Evolutionary conservation across 2,329 filamentous ascomycete species (phyloP), one percentile per base, ranked within the genome.

Genomic region (Scytalidium sp.): DNA sequence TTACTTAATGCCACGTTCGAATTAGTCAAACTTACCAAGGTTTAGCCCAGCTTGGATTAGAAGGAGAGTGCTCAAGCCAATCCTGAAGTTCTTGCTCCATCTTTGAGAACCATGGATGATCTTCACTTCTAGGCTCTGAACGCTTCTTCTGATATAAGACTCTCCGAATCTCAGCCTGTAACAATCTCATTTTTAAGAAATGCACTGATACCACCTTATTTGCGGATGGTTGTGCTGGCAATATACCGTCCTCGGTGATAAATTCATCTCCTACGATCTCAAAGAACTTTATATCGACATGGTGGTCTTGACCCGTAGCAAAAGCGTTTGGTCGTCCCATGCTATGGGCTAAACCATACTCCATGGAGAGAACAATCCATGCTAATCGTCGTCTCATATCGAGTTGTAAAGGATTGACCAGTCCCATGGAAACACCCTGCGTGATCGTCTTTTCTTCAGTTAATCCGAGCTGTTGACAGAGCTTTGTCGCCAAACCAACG

Each of bases 161-260:
- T 50, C 91, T 82, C 50, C 91, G 80, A 41, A 97, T 94, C 68
- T 97, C 93, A 13, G 92, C 83, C 65, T 97, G 92, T 11, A 92
- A 74, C 50, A 95, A 70, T 49, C 90, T 80, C 90, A 97, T 95
- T 64, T 89, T 93, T 73, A 91, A 91, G 61, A 96, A 94, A 66
- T 99, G 93, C 53, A 97, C 91, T 2, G 90, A 86, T 21, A 96
- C 85, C 60, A 89, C 82, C 67, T 99, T 99, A 64, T 88, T 90
- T 57, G 92, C 78, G 32, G 88, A 90, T 2, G 81, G 77, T 4
- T 85, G 86, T 1, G 85, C 88, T 0, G 84, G 79, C 19, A 83
- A 72, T 50, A 97, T 87, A 2, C 90, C 92, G 27, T 85, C 76
- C 2, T 81, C 75, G 1, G 86, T 92, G 58, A 99, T 97, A 66